Conservation (phyloP, 305 asterid species). For the Ilex paraguariensis region DNA sequence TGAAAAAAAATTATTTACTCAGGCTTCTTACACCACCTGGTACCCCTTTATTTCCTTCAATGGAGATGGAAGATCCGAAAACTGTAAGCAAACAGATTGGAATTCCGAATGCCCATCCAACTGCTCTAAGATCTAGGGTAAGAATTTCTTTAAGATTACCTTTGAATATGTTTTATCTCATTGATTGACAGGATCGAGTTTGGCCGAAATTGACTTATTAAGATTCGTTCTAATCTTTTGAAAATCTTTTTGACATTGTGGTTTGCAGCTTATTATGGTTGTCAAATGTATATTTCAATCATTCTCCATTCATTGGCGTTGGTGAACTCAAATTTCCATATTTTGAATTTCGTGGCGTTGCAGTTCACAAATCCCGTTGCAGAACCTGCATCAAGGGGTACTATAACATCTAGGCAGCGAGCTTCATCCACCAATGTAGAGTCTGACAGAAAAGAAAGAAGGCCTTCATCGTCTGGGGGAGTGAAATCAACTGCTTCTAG, state of each 20-base stretch:
- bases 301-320: neutral
- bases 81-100: slow-evolving; percentile 14
- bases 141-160: slow-evolving; percentile 11
- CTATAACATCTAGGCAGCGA: slow-evolving; percentile 11
- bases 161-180: no score
- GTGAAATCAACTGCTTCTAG: slow-evolving; percentile 26
- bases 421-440: slow-evolving; percentile 10
- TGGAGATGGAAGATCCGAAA: slow-evolving; percentile 25
- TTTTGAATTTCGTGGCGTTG: slow-evolving; percentile 18
- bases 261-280: neutral
- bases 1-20: slow-evolving; percentile 8
- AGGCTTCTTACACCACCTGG: slow-evolving; percentile 63
- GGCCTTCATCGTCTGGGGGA: slow-evolving; percentile 32
- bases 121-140: slow-evolving; percentile 36
- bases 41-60: slow-evolving; percentile 31
- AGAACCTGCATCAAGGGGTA: slow-evolving; percentile 10
- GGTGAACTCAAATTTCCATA: neutral
- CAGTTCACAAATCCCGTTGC: slow-evolving; percentile 30
- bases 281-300: neutral
- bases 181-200: neutral
- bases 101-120: slow-evolving; percentile 8
- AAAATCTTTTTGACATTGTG: neutral
- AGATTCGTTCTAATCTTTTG: neutral
- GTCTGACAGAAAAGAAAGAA: slow-evolving; percentile 19
- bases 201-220: neutral